phyloP scores from a whole-genome alignment of 306 rosid species.

The Malus fusca region DNA sequence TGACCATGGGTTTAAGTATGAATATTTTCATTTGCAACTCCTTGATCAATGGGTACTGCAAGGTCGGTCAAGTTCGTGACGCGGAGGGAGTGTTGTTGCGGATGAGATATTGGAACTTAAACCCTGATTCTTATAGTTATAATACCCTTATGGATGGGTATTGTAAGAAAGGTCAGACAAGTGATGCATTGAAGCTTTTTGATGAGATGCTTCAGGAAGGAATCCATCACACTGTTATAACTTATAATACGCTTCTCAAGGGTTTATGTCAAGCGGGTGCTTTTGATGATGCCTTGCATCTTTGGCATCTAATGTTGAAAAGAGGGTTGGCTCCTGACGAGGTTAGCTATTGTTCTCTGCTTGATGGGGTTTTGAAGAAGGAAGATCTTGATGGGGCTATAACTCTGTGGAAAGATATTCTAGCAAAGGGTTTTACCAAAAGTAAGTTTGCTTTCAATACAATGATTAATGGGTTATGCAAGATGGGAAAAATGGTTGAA shows the following conservation, averaged over 20 bases:
- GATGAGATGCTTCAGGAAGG: slow-evolving; percentile 54
- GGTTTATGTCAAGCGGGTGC: slow-evolving; percentile 43
- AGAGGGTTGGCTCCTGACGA: slow-evolving; percentile 55
- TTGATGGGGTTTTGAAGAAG: slow-evolving; percentile 60
- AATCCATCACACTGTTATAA: slow-evolving; percentile 44
- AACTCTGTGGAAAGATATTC: slow-evolving; percentile 56
- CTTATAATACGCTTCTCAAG: slow-evolving; percentile 69
- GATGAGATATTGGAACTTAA: slow-evolving; percentile 47
- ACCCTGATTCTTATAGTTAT: slow-evolving; percentile 46
- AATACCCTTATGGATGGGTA: slow-evolving; percentile 37
- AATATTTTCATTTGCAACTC: slow-evolving; percentile 65
- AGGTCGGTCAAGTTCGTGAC: slow-evolving; percentile 34
- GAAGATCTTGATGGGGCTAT: slow-evolving; percentile 48
- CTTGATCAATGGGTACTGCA: slow-evolving; percentile 67
- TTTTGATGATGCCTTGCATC: slow-evolving; percentile 43
- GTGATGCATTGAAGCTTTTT: slow-evolving; percentile 43
- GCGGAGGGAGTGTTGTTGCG: slow-evolving; percentile 41
- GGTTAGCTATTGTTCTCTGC: slow-evolving; percentile 69
- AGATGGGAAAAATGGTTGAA: slow-evolving; percentile 63
- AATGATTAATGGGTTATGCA: slow-evolving; percentile 70
- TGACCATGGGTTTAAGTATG: slow-evolving; percentile 46
- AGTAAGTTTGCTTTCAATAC: slow-evolving; percentile 55
- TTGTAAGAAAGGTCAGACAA: slow-evolving; percentile 23
- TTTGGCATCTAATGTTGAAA: slow-evolving; percentile 55
- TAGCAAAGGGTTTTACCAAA: slow-evolving; percentile 49